Evolutionary conservation across 2,329 filamentous ascomycete genomes (phyloP).

Genomic region (Tolypocladium guangdongense): DNA sequence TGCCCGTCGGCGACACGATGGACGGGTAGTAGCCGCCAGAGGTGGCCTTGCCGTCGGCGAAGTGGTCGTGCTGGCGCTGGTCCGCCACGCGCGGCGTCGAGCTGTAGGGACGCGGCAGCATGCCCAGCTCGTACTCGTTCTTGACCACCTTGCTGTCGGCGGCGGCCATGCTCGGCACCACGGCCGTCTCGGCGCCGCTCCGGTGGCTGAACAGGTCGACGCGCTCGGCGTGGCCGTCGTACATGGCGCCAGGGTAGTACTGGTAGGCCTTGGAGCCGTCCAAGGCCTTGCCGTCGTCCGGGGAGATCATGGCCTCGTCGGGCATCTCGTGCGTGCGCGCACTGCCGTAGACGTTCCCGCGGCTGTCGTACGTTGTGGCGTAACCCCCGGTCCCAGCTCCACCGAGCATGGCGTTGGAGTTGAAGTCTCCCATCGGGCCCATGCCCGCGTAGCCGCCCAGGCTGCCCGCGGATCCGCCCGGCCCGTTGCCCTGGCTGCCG

Average conservation of each 20-base stretch:
- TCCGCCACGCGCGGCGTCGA: constrained; percentile 19
- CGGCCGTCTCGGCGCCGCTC: constrained; percentile 19
- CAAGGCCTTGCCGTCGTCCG: constrained; percentile 40
- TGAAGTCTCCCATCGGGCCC: constrained; percentile 17
- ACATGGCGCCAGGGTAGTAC: constrained; percentile 41
- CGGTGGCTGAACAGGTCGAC: constrained; percentile 40
- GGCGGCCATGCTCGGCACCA: constrained; percentile 19
- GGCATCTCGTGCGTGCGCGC: constrained; percentile 39
- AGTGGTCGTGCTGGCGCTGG: constrained; percentile 31
- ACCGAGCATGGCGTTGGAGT: constrained; percentile 24
- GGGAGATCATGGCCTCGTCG: constrained; percentile 38
- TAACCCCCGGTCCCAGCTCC: constrained; percentile 14
- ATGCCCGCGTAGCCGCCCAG: constrained; percentile 32
- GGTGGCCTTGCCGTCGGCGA: constrained; percentile 37
- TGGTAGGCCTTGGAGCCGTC: constrained; percentile 40
- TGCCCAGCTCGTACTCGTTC: constrained; percentile 33
- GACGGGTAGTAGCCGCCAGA: constrained; percentile 45
- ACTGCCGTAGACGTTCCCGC: constrained; percentile 25
- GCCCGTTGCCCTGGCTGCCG: constrained; percentile 57
- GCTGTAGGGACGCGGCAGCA: constrained; percentile 35
- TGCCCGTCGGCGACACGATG: constrained; percentile 34
- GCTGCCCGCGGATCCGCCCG: constrained; percentile 52
- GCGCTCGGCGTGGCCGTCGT: constrained; percentile 34
- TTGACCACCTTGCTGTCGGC: constrained; percentile 35
- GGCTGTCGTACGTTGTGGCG: constrained; percentile 14